Evolutionary conservation across 2,329 filamentous ascomycete genomes (phyloP), one percentile per base, ranked within the genome.

Genomic region (Fusarium sp.): DNA sequence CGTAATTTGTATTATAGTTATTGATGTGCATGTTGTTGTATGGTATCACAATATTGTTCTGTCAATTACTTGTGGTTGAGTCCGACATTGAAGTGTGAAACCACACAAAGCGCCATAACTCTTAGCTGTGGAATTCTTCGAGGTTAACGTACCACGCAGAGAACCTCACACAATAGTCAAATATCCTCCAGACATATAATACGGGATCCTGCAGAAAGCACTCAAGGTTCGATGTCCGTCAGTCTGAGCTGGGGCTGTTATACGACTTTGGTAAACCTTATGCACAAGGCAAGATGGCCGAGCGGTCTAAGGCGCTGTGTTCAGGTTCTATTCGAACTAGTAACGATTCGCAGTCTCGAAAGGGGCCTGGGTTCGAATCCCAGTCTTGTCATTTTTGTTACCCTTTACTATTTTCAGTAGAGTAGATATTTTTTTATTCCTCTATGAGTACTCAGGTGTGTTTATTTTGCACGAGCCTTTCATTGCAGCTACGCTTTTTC

Each of bases 281-380:
- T 1, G 1, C 6, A 5, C 4, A 67, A 56, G 64, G 64, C 49
- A 67, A 67, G 64, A 67, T 67, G 64, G 64, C 64, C 64, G 64
- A 67, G 64, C 64, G 64, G 69, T 72, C 70, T 72, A 66, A 73
- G 65, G 67, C 52, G 64, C 69, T 71, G 69, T 71, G 69, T 71
- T 71, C 69, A 71, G 69, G 69, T 71, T 71, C 58, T 32, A 66
- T 65, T 22, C 6, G 53, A 58, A 69, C 66, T 61, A 61, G 53
- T n/a, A 40, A 71, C 69, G 65, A 71, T 60, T 71, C 69, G 69
- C 69, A 71, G 69, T 71, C 69, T 71, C 65, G 69, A 65, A 71
- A 71, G 65, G 69, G 69, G 69, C 69, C 56, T 69, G 68, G 60
- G 69, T 71, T 71, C 69, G 69, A 71, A 71, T 71, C 69, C 60